Evolutionary conservation across 2,329 filamentous ascomycete species (phyloP).

Genomic region (Cadophora gregata): DNA sequence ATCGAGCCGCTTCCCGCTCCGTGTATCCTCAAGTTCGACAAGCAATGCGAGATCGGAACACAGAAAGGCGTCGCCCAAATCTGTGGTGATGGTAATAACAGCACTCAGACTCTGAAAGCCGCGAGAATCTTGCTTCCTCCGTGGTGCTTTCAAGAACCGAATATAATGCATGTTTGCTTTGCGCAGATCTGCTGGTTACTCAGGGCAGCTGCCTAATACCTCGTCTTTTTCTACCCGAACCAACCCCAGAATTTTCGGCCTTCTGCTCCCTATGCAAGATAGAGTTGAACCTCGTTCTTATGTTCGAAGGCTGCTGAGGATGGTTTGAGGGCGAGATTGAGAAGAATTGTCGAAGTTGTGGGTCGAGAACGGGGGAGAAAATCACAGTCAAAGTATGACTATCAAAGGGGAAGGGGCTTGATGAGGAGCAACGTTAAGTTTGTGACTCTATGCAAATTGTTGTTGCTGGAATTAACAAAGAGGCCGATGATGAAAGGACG

Average conservation of each 20-base stretch:
- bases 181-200: neutral
- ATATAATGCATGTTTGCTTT: slow-evolving; percentile 62
- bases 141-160: slow-evolving; percentile 70
- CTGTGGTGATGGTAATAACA: slow-evolving; percentile 69
- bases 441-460: neutral
- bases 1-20: slow-evolving; percentile 19
- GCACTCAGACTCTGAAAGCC: slow-evolving; percentile 45
- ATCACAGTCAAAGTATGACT: no score
- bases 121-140: slow-evolving; percentile 42
- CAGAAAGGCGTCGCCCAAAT: slow-evolving; percentile 57
- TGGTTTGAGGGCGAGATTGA: neutral
- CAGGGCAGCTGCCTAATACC: no score
- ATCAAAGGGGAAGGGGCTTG: no score
- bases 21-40: slow-evolving; percentile 28
- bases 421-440: no score
- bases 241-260: no score
- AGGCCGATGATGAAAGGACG: neutral
- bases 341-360: neutral
- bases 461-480: neutral
- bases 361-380: no score
- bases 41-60: slow-evolving; percentile 40
- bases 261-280: neutral
- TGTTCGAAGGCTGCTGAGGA: neutral
- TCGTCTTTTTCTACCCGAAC: no score
- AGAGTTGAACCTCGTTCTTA: neutral